phyloP scores from a whole-genome alignment of 352 stramenopile species.

The Blastocystis sp. region DNA sequence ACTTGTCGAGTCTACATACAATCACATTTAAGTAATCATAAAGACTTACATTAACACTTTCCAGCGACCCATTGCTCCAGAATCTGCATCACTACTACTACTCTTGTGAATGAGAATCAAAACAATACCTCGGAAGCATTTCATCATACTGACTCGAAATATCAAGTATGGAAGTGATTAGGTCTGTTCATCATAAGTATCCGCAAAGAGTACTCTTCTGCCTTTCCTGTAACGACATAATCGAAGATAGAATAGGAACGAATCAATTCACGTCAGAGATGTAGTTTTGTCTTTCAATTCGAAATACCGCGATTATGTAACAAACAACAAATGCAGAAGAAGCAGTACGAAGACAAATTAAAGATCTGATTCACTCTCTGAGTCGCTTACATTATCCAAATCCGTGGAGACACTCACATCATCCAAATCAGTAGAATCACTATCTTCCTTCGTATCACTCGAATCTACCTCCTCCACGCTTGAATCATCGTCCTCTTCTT shows the following conservation, averaged over 20 bases:
- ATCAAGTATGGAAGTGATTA: conserved; percentile 42
- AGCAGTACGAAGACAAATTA: neutral
- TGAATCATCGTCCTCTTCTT: neutral
- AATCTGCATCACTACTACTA: conserved; percentile 1
- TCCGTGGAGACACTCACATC: neutral
- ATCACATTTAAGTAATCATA: neutral
- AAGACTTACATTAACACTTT: conserved; percentile 28
- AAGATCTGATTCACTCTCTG: conserved; percentile 15
- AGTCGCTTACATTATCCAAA: neutral
- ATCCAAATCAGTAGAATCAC: neutral
- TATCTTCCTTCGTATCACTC: neutral
- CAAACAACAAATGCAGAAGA: neutral
- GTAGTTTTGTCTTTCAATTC: neutral
- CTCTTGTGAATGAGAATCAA: neutral
- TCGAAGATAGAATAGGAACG: neutral
- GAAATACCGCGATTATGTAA: neutral
- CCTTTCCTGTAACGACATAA: conserved; percentile 55
- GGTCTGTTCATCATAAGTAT: neutral
- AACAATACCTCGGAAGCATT: conserved; percentile 8
- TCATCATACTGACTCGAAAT: conserved; percentile 43
- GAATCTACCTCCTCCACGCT: conserved; percentile 10
- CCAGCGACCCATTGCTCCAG: conserved; percentile 7
- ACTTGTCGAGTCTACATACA: conserved; percentile 5
- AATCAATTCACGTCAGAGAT: neutral
- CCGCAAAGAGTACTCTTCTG: neutral